phyloP scores from a whole-genome alignment of 2,329 filamentous ascomycete species.

The Teratosphaeriaceae sp. region DNA sequence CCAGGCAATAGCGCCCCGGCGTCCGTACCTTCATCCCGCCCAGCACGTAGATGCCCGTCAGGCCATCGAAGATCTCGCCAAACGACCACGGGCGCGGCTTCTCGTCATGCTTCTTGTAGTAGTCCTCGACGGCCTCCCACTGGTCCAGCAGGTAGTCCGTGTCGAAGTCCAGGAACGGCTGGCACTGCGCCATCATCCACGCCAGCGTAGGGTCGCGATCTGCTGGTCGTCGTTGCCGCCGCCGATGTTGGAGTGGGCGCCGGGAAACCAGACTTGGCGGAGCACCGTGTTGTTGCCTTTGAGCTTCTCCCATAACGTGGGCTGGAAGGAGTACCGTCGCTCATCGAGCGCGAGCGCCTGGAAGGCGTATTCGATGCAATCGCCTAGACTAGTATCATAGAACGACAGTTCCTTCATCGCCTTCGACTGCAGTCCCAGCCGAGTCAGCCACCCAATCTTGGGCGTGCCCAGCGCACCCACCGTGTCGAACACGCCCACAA shows the following conservation, averaged over 20 bases:
- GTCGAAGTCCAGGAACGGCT: constrained; percentile 42
- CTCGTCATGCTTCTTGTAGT: constrained; percentile 37
- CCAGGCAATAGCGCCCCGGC: constrained; percentile 42
- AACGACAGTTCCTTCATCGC: constrained; percentile 35
- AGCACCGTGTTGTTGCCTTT: constrained; percentile 38
- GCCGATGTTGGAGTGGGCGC: constrained; percentile 40
- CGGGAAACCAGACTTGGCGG: constrained; percentile 44
- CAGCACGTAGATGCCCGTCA: constrained; percentile 41
- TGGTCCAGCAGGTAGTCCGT: constrained; percentile 43
- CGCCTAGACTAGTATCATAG: constrained; percentile 41
- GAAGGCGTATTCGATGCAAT: constrained; percentile 37
- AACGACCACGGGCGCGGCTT: constrained; percentile 43
- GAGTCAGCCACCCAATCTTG: constrained; percentile 35
- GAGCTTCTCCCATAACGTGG: constrained; percentile 38
- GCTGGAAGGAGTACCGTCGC: constrained; percentile 33
- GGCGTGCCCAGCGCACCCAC: constrained; percentile 41
- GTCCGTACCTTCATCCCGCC: constrained; percentile 40
- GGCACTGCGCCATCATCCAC: constrained; percentile 52
- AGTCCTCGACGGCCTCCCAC: constrained; percentile 38
- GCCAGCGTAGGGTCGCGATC: constrained; percentile 47
- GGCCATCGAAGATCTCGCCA: constrained; percentile 40
- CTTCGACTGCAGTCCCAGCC: constrained; percentile 28
- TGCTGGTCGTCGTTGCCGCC: constrained; percentile 41
- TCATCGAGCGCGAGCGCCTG: constrained; percentile 41
- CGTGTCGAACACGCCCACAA: constrained; percentile 42